A percentile compares a stretch with the other conserved stretches of the same genome.
Conservation (phyloP, 2,329 filamentous ascomycete species). For the Exutisphaerella laricina region DNA sequence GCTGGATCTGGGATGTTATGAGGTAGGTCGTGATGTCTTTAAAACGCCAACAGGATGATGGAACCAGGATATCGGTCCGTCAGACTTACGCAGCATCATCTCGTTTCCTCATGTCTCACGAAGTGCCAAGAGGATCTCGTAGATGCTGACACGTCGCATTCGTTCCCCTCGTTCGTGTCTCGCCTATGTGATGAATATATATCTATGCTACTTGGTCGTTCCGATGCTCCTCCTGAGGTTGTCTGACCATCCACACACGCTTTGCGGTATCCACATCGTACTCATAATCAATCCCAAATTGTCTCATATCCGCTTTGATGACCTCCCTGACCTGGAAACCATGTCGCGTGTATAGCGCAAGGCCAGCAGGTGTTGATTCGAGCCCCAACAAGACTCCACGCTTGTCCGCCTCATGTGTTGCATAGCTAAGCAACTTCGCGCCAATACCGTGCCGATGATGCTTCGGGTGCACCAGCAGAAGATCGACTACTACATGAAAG, state of each 20-base stretch:
- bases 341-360: slow-evolving; percentile 8
- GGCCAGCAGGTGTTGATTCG: slow-evolving; percentile 11
- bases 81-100: too few species aligned
- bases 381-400: slow-evolving; percentile 7
- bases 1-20: too few species aligned
- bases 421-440: slow-evolving; percentile 6
- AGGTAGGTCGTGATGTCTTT: too few species aligned
- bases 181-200: too few species aligned
- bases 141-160: too few species aligned
- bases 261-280: slow-evolving; percentile 24
- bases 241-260: slow-evolving; percentile 25
- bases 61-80: too few species aligned
- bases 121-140: too few species aligned
- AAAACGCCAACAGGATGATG: too few species aligned
- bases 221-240: slow-evolving; percentile 5
- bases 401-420: slow-evolving; percentile 8
- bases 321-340: slow-evolving; percentile 11
- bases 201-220: too few species aligned
- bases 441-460: slow-evolving; percentile 10
- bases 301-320: slow-evolving; percentile 25
- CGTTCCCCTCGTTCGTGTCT: too few species aligned
- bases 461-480: slow-evolving; percentile 6
- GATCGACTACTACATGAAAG: slow-evolving; percentile 5
- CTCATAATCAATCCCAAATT: slow-evolving; percentile 19
- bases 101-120: too few species aligned